Conservation (phyloP, 139 green algal species). For the Volvox reticuliferus region DNA sequence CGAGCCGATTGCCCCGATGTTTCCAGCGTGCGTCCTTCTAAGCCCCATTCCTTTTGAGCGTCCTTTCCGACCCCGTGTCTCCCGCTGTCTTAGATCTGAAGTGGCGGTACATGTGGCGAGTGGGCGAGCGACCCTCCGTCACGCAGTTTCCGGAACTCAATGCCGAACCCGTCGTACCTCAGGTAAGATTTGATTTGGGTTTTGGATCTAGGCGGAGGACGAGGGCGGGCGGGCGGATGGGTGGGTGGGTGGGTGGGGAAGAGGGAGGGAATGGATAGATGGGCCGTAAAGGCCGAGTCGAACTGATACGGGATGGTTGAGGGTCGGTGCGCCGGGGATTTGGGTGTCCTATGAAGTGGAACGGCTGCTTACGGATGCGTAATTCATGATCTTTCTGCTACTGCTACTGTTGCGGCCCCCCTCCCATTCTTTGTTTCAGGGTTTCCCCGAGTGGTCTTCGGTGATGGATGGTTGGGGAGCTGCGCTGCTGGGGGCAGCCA, state of each 20-base stretch:
- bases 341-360: background rate
- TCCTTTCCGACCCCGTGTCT: background rate
- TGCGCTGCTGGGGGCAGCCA: constrained; percentile 28
- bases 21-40: too few relatives aligned
- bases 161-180: constrained; percentile 78
- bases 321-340: background rate
- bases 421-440: constrained; percentile 40
- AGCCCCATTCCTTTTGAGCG: background rate
- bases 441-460: constrained; percentile 83
- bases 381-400: too few relatives aligned
- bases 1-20: too few relatives aligned
- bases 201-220: too few relatives aligned
- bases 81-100: constrained; percentile 72
- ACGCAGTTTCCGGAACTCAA: constrained; percentile 91
- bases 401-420: too few relatives aligned
- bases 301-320: too few relatives aligned
- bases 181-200: constrained; percentile 25
- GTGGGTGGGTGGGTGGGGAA: background rate
- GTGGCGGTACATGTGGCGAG: constrained; percentile 92
- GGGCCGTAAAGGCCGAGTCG: too few relatives aligned
- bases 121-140: constrained; percentile 71
- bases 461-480: constrained; percentile 90
- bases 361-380: too few relatives aligned
- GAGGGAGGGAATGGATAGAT: background rate
- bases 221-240: too few relatives aligned